Base-by-base conservation (phyloP, 768 basidiomycete species). In the Lanmaoa rubissima region DNA sequence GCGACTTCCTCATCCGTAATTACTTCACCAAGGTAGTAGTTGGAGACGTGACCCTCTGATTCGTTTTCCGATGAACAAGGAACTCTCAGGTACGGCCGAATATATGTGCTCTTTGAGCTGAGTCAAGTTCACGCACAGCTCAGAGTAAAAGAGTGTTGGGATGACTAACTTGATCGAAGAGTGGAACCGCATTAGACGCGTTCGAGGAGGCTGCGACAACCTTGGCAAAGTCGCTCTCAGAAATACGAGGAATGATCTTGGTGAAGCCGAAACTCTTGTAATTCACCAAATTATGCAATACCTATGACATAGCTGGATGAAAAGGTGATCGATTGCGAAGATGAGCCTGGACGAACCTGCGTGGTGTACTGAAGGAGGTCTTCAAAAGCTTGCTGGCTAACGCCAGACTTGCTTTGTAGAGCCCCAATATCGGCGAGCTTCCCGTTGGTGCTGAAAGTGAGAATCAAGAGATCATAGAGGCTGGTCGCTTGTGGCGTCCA, bases 211-310 rank as follows among this genome's bases (percentile, higher is more conserved):
- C 75, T 19, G 76, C 70, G 17, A 93, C 76, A 35, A 88, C 82
- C 7, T 76, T 77, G 40, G 78, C 81, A 65, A 95, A 92, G 62
- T 82, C 84, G 16, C 75, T 78, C 24, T 77, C 64, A 2, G 82
- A 64, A 45, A 90, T 64, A 21, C 93, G 86, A 21, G 93, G 92
- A 47, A 92, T 67, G 61, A 95, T 88, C 75, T 95, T 94, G 42
- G 88, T 90, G 65, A 88, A 89, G 1, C 92, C 92, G 59, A 94
- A 94, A 3, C 79, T 81, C 68, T 83, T 90, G 74, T 85, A 92
- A 72, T 93, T 93, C 24, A 63, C 79, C 35, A 80, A 57, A 54
- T 79, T 78, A 59, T 75, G 76, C 57, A 81, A 55, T 28, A 74
- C 72, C 78, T 76, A 34, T 31, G 13, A 31, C 5, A 6, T 10